These are phyloP conservation scores for Podaxis pistillaris DNA, from an alignment of 768 basidiomycete genomes.

Conservation along the genomic window DNA sequence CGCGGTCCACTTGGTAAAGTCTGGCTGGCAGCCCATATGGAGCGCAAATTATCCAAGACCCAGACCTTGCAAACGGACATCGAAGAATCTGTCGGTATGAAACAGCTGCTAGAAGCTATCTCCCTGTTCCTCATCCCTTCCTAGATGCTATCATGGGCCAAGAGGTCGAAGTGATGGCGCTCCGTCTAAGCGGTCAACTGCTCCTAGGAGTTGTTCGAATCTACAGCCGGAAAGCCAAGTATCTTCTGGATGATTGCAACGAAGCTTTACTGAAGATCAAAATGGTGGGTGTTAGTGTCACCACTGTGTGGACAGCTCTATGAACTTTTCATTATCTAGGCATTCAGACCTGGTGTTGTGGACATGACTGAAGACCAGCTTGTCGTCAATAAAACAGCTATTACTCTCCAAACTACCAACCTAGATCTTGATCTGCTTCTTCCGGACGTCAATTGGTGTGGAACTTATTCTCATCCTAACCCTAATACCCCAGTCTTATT, in stretches of 20 bases:
- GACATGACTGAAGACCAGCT: conserved; percentile 97
- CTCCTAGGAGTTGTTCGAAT: conserved; percentile 96
- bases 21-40: conserved; percentile 99
- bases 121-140: background rate
- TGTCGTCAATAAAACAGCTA: conserved; percentile 80
- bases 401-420: conserved; percentile 77
- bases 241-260: conserved; percentile 96
- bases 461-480: background rate
- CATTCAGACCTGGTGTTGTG: conserved; percentile 92
- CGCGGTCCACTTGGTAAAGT: conserved; percentile 94
- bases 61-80: conserved; percentile 96
- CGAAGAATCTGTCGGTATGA: conserved; percentile 85
- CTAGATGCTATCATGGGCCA: conserved; percentile 91
- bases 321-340: conserved; percentile 41
- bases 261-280: conserved; percentile 95
- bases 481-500: conserved; percentile 9
- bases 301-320: background rate
- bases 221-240: conserved; percentile 97
- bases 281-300: conserved; percentile 56
- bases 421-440: conserved; percentile 79
- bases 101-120: background rate
- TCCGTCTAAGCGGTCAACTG: conserved; percentile 94
- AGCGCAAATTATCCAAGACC: conserved; percentile 94
- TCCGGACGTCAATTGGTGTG: conserved; percentile 78
- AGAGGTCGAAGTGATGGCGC: conserved; percentile 90